Conservation (phyloP, 345 rosid genomes). For the Carallia brachiata region DNA sequence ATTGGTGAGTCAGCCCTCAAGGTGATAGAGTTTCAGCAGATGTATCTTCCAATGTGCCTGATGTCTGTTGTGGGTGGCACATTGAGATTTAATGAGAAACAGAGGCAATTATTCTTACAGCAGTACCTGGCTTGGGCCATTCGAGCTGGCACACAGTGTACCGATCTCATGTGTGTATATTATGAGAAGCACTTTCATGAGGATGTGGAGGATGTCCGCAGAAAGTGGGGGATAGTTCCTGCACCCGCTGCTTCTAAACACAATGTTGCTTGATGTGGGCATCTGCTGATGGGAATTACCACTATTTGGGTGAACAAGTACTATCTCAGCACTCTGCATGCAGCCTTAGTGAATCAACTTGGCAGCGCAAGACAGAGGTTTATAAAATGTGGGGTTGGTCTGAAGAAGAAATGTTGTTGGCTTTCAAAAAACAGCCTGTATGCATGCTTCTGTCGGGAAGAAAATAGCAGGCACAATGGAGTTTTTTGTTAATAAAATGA, state of each 20-base stretch:
- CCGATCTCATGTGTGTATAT: conserved; percentile 67
- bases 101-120: conserved; percentile 52
- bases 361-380: too few relatives aligned
- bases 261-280: not conserved
- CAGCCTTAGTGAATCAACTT: too few relatives aligned
- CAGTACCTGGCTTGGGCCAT: conserved; percentile 75
- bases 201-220: conserved; percentile 66
- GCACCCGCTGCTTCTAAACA: conserved; percentile 44
- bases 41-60: conserved; percentile 71
- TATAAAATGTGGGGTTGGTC: too few relatives aligned
- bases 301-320: not conserved
- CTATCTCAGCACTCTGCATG: not conserved
- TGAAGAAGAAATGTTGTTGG: too few relatives aligned
- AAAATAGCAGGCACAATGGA: too few relatives aligned
- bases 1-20: conserved; percentile 70
- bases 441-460: too few relatives aligned
- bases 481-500: too few relatives aligned
- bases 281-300: not conserved
- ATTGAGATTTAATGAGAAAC: conserved; percentile 59
- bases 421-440: too few relatives aligned
- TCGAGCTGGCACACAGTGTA: conserved; percentile 50
- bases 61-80: conserved; percentile 68
- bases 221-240: conserved; percentile 56
- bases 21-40: conserved; percentile 75
- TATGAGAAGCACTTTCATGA: conserved; percentile 64